Evolutionary conservation across 2,329 filamentous ascomycete species (phyloP), one percentile per base, ranked within the genome.

Genomic region (Beauveria sp.): DNA sequence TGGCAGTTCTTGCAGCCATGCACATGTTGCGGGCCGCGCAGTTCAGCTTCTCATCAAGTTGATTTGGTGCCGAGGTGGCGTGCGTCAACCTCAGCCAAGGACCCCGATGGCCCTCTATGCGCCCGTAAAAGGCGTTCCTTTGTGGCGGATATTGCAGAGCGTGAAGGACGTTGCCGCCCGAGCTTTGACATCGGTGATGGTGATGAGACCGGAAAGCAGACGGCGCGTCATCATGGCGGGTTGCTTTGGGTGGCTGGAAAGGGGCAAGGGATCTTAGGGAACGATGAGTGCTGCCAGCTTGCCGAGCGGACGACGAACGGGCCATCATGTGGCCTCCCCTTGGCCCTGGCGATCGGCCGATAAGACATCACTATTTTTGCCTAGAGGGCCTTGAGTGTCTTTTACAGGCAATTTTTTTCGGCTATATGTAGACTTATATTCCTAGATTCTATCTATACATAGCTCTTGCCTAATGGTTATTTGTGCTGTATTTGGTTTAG

Each of bases 11-110:
- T 22, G 16, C 22, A 47, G 45, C 65, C 64, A 67, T 20, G 53
- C 58, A 20, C 66, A 67, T 40, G 62, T 62, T 28, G 62, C 62
- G 52, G 63, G 45, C 64, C 40, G 66, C 64, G 59, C 56, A 65
- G 22, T 65, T 62, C 46, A 78, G 24, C 68, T 78, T 78, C 66
- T 78, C 75, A 51, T 79, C 73, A n/a, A 69, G 45, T 47, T 47
- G 45, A 47, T 47, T 26, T 47, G 22, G 45, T 30, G 28, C 28
- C 28, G 28, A 30, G 7, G 28, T 30, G 42, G n/a, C n/a, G n/a
- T n/a, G n/a, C n/a, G n/a, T n/a, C n/a, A n/a, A n/a, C n/a, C n/a
- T n/a, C n/a, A n/a, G n/a, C n/a, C 14, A 7, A 43, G 14, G 42
- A 18, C 16, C 16, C 42, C 6, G 18, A 43, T 16, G 16, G 18